phyloP scores from a whole-genome alignment of 805 yeast species.

The Candida vaughaniae region DNA sequence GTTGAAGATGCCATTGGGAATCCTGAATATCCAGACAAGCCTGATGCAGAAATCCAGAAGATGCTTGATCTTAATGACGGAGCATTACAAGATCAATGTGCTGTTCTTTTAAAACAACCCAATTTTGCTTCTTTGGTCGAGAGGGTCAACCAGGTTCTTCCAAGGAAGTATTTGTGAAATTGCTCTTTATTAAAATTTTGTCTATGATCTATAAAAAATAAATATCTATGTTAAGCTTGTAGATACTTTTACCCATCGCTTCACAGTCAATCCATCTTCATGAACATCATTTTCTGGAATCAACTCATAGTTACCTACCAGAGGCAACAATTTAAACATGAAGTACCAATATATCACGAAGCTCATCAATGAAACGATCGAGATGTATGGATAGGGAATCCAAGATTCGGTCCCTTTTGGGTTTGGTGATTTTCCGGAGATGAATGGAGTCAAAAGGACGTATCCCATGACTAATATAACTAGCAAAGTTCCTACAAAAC shows the following conservation, averaged over 20 bases:
- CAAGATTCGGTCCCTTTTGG: constrained; percentile 40
- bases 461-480: constrained; percentile 47
- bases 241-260: constrained; percentile 50
- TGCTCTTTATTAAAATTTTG: no score
- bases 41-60: no score
- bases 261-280: constrained; percentile 59
- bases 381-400: constrained; percentile 51
- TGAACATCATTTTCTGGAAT: constrained; percentile 38
- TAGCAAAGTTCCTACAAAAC: constrained; percentile 45
- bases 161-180: no score
- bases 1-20: no score
- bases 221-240: no score
- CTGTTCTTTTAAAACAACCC: not conserved
- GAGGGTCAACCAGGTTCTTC: not conserved
- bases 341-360: constrained; percentile 58
- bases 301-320: constrained; percentile 44
- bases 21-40: no score
- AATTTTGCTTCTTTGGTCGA: not conserved
- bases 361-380: constrained; percentile 37
- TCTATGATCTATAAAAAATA: not conserved
- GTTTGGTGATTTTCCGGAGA: constrained; percentile 34
- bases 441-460: constrained; percentile 51
- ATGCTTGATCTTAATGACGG: not conserved
- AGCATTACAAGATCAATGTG: not conserved
- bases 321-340: constrained; percentile 50